Percentiles rank a stretch among this genome's conserved stretches.
phyloP scores from a whole-genome alignment of 164 flowering plant species.

The Euptelea pleiosperma region DNA sequence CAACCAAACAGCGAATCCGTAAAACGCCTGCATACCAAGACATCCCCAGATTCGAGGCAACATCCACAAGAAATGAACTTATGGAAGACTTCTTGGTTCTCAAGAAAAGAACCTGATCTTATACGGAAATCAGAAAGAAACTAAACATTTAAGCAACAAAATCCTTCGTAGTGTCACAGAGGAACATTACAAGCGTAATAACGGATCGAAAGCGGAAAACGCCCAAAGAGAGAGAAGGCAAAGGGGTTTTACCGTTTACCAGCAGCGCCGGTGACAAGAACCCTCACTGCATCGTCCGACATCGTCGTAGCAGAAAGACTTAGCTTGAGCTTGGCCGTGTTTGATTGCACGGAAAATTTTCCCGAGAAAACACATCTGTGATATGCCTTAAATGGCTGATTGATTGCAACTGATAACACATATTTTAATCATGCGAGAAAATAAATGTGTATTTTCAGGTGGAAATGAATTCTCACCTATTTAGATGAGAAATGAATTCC shows the following conservation, averaged over 20 bases:
- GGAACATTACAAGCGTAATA: neutral
- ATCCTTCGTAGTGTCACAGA: no score
- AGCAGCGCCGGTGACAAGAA: constrained; percentile 40
- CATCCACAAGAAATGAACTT: constrained; percentile 19
- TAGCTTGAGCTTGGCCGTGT: no score
- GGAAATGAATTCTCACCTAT: no score
- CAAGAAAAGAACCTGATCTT: constrained; percentile 34
- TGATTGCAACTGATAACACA: no score
- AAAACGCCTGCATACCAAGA: constrained; percentile 6
- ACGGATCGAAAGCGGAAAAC: neutral
- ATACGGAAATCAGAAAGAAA: neutral
- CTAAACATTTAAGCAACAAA: neutral
- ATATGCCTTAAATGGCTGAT: no score
- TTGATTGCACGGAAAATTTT: no score
- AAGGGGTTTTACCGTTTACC: constrained; percentile 18
- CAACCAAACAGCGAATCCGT: constrained; percentile 10
- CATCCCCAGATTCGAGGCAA: constrained; percentile 29
- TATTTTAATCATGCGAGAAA: no score
- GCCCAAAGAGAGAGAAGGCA: neutral
- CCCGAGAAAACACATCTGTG: no score
- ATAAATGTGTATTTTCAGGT: no score
- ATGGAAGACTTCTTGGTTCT: constrained; percentile 14
- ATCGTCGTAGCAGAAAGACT: no score
- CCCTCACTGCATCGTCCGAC: constrained; percentile 22
- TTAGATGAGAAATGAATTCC: no score